phyloP scores from a whole-genome alignment of 192 early-diverging fungal species.

The Dimargaris verticillata region DNA sequence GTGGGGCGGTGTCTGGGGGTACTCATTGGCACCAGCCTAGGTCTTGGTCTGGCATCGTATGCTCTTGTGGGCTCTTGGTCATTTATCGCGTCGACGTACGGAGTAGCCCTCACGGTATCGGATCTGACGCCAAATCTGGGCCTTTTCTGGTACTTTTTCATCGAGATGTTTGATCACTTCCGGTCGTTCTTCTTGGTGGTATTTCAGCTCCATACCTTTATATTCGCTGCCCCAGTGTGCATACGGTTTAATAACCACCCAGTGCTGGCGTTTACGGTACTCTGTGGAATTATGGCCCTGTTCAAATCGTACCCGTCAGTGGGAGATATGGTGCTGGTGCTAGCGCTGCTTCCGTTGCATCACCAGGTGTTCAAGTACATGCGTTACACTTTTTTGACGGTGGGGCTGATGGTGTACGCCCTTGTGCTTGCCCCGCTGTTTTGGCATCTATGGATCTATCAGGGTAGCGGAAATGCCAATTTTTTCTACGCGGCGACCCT shows the following conservation, averaged over 20 bases:
- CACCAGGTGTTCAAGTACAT: slow-evolving; percentile 83
- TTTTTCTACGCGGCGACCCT: slow-evolving; percentile 96
- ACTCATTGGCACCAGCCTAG: slow-evolving; percentile 11
- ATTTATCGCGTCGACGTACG: slow-evolving; percentile 18
- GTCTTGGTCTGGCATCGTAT: slow-evolving; percentile 17
- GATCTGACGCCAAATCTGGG: slow-evolving; percentile 96
- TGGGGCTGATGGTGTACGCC: slow-evolving; percentile 54
- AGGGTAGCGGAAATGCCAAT: slow-evolving; percentile 92
- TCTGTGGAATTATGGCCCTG: slow-evolving; percentile 59
- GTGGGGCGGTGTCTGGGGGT: slow-evolving; percentile 9
- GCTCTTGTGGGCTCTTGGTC: slow-evolving; percentile 15
- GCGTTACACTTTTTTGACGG: slow-evolving; percentile 58
- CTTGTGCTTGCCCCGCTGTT: slow-evolving; percentile 74
- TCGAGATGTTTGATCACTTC: slow-evolving; percentile 99
- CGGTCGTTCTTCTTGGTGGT: slow-evolving; percentile 81
- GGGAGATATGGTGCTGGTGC: slow-evolving; percentile 68
- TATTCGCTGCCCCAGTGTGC: slow-evolving; percentile 72
- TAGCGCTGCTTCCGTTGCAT: slow-evolving; percentile 63
- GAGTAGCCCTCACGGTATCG: slow-evolving; percentile 41
- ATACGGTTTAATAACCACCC: slow-evolving; percentile 60
- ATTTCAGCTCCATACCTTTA: slow-evolving; percentile 85
- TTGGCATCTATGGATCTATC: slow-evolving; percentile 90
- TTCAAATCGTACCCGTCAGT: slow-evolving; percentile 91
- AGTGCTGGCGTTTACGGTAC: slow-evolving; percentile 53
- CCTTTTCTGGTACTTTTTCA: slow-evolving; percentile 98